phyloP scores from a whole-genome alignment of 2,329 filamentous ascomycete species.

The Lachnellula subtilissima region DNA sequence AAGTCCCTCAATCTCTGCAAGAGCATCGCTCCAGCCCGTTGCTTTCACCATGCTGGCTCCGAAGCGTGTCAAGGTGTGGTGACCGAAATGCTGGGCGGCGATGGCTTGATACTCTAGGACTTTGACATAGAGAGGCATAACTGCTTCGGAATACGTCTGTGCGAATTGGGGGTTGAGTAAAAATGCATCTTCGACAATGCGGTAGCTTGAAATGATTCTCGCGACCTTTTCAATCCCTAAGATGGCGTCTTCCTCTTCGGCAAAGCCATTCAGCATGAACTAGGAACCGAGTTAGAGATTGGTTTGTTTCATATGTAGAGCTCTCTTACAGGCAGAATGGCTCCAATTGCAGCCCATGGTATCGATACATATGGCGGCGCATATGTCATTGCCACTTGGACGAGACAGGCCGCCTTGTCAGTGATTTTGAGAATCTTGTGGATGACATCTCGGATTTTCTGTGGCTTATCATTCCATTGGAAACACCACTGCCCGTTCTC shows the following conservation, averaged over 20 bases:
- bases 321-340: not conserved
- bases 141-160: not conserved
- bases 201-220: not conserved
- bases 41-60: not conserved
- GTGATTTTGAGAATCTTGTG: not conserved
- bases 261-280: not conserved
- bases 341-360: not conserved
- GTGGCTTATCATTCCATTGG: not conserved
- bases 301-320: not conserved
- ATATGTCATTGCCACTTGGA: not conserved
- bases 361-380: not conserved
- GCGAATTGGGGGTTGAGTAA: not conserved
- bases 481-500: not conserved
- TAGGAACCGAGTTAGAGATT: not conserved
- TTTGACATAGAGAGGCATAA: not conserved
- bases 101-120: not conserved
- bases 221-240: not conserved
- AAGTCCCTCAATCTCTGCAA: not conserved
- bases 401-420: not conserved
- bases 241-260: not conserved
- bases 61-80: not conserved
- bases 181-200: not conserved
- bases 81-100: not conserved
- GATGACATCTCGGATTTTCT: not conserved
- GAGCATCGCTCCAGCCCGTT: not conserved